phyloP scores from a whole-genome alignment of 345 rosid genomes.

The Mercurialis annua region DNA sequence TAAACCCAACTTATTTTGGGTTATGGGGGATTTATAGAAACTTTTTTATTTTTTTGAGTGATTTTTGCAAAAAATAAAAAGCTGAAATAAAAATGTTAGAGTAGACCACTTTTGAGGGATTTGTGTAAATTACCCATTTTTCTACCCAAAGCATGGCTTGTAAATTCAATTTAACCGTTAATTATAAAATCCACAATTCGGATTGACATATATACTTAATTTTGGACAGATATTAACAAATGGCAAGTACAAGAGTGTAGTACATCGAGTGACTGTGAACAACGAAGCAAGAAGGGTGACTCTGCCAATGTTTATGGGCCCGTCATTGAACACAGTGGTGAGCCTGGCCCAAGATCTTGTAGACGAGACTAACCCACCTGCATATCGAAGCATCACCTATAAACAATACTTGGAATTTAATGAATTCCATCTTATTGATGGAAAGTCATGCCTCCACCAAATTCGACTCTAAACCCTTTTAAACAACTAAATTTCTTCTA shows the following conservation, averaged over 20 bases:
- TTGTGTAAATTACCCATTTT: no score
- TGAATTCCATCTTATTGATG: constrained; percentile 17
- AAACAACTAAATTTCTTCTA: no score
- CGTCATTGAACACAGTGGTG: constrained; percentile 19
- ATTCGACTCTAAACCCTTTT: constrained; percentile 11
- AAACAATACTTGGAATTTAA: constrained; percentile 16
- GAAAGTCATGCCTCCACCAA: constrained; percentile 22
- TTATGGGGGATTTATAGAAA: no score
- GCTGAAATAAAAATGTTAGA: no score
- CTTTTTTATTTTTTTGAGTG: no score
- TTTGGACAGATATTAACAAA: constrained; percentile 26
- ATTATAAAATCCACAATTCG: no score
- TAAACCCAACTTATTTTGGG: no score
- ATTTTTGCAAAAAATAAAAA: no score
- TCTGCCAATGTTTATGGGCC: constrained; percentile 17
- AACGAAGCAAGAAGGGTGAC: constrained; percentile 20
- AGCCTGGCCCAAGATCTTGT: constrained; percentile 15
- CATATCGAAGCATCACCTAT: constrained; percentile 16
- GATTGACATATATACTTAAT: no score
- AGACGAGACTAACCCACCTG: constrained; percentile 2
- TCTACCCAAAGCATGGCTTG: no score
- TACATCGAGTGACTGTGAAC: constrained; percentile 23
- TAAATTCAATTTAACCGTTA: no score
- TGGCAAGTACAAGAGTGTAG: constrained; percentile 19
- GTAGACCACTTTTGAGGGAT: no score